Evolutionary conservation across 345 rosid genomes (phyloP).

Genomic region (Arabidopsis suecica): DNA sequence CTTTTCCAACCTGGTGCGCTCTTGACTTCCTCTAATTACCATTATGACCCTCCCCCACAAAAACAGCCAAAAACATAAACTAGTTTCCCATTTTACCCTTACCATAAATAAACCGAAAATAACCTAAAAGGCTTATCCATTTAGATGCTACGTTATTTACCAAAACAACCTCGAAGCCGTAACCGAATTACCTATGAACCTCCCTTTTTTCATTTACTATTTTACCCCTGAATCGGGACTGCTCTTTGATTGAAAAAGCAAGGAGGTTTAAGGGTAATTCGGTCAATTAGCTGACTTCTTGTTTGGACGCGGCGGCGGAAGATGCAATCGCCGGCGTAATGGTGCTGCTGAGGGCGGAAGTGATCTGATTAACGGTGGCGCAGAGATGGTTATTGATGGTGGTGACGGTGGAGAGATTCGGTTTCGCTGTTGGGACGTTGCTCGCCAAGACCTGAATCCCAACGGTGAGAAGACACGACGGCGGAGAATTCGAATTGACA

Average conservation of each 20-base stretch:
- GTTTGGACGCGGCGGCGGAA: constrained; percentile 42
- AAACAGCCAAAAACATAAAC: background rate
- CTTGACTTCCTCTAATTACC: constrained; percentile 71
- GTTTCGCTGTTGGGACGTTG: constrained; percentile 69
- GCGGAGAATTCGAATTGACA: constrained; percentile 27
- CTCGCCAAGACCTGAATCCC: constrained; percentile 87
- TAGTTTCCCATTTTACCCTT: constrained; percentile 21
- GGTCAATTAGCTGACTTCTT: constrained; percentile 32
- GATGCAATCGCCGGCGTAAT: constrained; percentile 39
- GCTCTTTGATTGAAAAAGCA: background rate
- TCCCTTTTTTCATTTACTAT: constrained; percentile 17
- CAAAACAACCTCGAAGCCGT: constrained; percentile 6
- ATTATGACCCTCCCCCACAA: constrained; percentile 18
- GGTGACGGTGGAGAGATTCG: constrained; percentile 66
- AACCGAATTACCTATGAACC: constrained; percentile 49
- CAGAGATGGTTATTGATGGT: constrained; percentile 74
- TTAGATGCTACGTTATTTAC: constrained; percentile 44
- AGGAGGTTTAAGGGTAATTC: constrained; percentile 59
- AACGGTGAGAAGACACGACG: constrained; percentile 70
- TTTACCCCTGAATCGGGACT: background rate
- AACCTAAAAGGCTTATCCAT: constrained; percentile 19
- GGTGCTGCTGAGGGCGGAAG: constrained; percentile 53
- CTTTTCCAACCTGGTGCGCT: constrained; percentile 68
- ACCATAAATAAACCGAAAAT: background rate
- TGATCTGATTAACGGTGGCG: constrained; percentile 72